Percentiles rank a stretch among this genome's conserved stretches.
These are phyloP conservation scores for Patellaria atrata DNA, from an alignment of 495 filamentous ascomycete genomes.

Conservation along the genomic window DNA sequence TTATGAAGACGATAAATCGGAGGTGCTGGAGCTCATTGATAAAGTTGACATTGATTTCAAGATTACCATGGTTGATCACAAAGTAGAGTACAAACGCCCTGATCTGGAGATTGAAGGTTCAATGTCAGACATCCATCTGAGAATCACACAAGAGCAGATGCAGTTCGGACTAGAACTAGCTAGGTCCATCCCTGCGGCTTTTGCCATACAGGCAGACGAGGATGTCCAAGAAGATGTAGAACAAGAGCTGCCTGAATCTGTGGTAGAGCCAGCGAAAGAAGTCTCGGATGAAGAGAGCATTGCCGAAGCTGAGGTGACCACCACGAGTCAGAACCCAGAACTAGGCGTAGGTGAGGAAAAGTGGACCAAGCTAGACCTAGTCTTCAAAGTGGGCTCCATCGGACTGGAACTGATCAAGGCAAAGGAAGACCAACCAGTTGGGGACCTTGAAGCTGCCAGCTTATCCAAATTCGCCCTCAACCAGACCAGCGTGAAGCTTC, in stretches of 20 bases:
- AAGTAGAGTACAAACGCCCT: constrained; percentile 58
- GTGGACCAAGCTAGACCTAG: constrained; percentile 88
- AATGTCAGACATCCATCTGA: constrained; percentile 83
- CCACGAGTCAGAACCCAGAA: constrained; percentile 47
- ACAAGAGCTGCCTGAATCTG: constrained; percentile 46
- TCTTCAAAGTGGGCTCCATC: constrained; percentile 78
- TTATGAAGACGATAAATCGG: constrained; percentile 52
- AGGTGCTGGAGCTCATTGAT: constrained; percentile 91
- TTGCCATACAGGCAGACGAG: constrained; percentile 60
- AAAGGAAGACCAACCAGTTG: constrained; percentile 57
- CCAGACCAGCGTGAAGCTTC: constrained; percentile 75
- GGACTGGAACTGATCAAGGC: constrained; percentile 78
- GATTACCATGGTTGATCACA: constrained; percentile 80
- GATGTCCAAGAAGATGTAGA: constrained; percentile 47
- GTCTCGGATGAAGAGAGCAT: constrained; percentile 20
- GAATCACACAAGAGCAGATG: constrained; percentile 78
- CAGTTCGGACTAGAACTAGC: constrained; percentile 77
- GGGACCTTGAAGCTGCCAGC: constrained; percentile 63
- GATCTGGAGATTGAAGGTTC: constrained; percentile 82
- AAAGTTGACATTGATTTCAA: constrained; percentile 89
- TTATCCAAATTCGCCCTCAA: constrained; percentile 88
- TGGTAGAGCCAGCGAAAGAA: constrained; percentile 35
- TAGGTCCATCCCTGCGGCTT: constrained; percentile 71
- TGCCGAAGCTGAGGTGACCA: constrained; percentile 23
- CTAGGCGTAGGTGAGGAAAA: constrained; percentile 46